These are phyloP conservation scores for Quercus robur DNA, from an alignment of 306 rosid genomes.

Conservation along the genomic window DNA sequence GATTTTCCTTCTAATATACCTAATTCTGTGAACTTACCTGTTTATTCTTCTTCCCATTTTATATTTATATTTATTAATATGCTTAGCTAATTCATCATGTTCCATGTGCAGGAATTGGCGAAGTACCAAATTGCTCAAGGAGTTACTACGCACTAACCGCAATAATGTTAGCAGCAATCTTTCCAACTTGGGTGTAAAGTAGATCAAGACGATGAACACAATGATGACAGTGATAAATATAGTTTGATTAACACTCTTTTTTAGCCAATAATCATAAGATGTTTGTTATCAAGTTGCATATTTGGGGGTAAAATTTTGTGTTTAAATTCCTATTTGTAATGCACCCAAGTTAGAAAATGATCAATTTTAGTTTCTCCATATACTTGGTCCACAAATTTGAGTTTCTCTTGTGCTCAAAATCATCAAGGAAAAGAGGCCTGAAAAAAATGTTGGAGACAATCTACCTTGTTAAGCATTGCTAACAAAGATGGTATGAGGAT, in stretches of 20 bases:
- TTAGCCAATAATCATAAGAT: background rate
- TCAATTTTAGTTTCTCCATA: too few species aligned
- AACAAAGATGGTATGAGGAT: too few species aligned
- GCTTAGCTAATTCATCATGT: background rate
- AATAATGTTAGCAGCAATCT: slow-evolving; percentile 19
- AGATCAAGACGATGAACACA: background rate
- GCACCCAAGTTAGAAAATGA: too few species aligned
- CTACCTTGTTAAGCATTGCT: too few species aligned
- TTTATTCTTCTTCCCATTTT: background rate
- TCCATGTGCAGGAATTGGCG: slow-evolving; percentile 29
- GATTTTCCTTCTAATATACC: background rate
- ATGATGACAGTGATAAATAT: background rate
- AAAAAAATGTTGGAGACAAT: too few species aligned
- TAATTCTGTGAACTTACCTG: background rate
- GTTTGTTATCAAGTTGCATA: background rate
- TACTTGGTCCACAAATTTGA: too few species aligned
- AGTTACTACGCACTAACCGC: slow-evolving; percentile 10
- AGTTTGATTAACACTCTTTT: background rate
- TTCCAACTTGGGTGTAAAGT: slow-evolving; percentile 17
- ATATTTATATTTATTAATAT: background rate
- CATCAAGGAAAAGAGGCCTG: too few species aligned
- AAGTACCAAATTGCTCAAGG: slow-evolving; percentile 10
- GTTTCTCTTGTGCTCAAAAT: too few species aligned
- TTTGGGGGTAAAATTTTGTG: too few species aligned
- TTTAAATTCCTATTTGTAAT: too few species aligned